A percentile compares a stretch with the other conserved stretches of the same genome.
These are phyloP conservation scores for Talinum fruticosum DNA, from an alignment of 148 eudicot genomes.

Conservation along the genomic window DNA sequence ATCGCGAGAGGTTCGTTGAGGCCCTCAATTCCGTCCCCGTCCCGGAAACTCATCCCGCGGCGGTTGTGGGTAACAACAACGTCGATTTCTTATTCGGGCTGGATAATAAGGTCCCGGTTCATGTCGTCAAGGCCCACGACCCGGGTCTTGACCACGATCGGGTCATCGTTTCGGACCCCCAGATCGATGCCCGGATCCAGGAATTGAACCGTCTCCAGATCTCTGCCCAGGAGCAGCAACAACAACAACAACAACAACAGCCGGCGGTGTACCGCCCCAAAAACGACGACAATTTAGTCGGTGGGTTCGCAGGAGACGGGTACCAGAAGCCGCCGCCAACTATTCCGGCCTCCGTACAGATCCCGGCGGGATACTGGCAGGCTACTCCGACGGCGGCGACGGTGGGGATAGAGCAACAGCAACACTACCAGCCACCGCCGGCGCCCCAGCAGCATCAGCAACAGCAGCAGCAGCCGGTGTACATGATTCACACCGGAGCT, in stretches of 20 bases:
- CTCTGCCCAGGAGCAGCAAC: constrained; percentile 39
- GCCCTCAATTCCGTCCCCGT: constrained; percentile 45
- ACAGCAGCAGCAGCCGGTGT: constrained; percentile 43
- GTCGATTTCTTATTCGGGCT: constrained; percentile 73
- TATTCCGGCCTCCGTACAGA: constrained; percentile 25
- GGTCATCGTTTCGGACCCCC: constrained; percentile 26
- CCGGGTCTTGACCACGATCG: constrained; percentile 30
- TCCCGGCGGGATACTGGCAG: constrained; percentile 44
- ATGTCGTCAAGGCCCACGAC: neutral
- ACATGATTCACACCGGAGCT: constrained; percentile 60
- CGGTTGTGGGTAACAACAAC: constrained; percentile 26
- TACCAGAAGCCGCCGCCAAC: constrained; percentile 33
- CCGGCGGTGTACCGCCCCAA: constrained; percentile 32
- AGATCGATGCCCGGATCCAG: constrained; percentile 38
- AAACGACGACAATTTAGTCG: constrained; percentile 41
- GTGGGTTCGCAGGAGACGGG: constrained; percentile 38
- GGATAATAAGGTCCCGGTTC: constrained; percentile 49
- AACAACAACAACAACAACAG: neutral
- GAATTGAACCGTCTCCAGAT: constrained; percentile 58
- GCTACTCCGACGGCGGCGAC: neutral
- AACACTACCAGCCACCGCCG: constrained; percentile 8
- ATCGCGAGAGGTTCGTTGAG: constrained; percentile 57
- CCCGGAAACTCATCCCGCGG: constrained; percentile 29
- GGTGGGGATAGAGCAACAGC: constrained; percentile 24
- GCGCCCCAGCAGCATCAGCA: constrained; percentile 9